Conservation (phyloP, 352 stramenopile genomes). For the Pythium phragmitis region DNA sequence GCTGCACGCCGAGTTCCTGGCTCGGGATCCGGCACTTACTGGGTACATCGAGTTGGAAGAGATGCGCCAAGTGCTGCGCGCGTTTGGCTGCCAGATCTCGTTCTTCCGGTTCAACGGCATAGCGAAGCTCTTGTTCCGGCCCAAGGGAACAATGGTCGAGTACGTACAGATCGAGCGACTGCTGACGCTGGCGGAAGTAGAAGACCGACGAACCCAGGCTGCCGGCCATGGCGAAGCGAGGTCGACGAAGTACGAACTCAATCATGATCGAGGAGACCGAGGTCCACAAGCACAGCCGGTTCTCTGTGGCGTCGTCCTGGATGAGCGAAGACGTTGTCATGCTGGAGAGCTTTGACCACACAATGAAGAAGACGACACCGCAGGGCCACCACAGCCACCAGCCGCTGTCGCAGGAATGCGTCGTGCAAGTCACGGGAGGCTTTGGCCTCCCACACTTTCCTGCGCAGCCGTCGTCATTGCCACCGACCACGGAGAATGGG, state of each 20-base stretch:
- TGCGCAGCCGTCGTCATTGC: neutral
- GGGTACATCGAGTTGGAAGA: constrained; percentile 31
- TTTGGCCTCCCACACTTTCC: constrained; percentile 15
- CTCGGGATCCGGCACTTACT: constrained; percentile 25
- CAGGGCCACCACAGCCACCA: neutral
- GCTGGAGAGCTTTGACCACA: constrained; percentile 9
- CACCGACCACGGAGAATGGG: neutral
- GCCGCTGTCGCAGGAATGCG: constrained; percentile 2
- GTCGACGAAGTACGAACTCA: constrained; percentile 8
- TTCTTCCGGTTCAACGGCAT: constrained; percentile 32
- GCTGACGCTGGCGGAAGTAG: constrained; percentile 14
- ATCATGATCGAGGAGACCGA: constrained; percentile 17
- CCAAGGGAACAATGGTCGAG: constrained; percentile 15
- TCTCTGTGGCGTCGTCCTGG: constrained; percentile 5
- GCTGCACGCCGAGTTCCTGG: constrained; percentile 26
- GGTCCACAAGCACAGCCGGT: neutral
- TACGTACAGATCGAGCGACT: constrained; percentile 23
- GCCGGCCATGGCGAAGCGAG: neutral
- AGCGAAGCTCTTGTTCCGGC: constrained; percentile 25
- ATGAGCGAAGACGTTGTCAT: constrained; percentile 19
- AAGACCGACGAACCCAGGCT: neutral
- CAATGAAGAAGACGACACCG: neutral
- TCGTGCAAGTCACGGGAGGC: constrained; percentile 1
- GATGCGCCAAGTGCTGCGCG: constrained; percentile 16
- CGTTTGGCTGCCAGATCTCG: constrained; percentile 25